Evolutionary conservation across 1,284 basidiomycete genomes (phyloP).

Genomic region (Ceratobasidium sp.): DNA sequence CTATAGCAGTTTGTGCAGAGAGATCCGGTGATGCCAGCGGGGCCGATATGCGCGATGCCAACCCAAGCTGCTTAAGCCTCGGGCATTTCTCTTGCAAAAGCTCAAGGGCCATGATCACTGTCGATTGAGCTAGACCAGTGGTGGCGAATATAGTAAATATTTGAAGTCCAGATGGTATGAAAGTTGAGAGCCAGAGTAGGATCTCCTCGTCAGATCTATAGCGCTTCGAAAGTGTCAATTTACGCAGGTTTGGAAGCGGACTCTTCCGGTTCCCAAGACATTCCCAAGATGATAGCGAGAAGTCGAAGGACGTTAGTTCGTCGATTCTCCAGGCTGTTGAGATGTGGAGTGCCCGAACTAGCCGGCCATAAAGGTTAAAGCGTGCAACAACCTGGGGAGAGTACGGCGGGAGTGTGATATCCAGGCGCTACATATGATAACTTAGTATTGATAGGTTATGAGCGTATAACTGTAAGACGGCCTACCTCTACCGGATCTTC

Average conservation of each 20-base stretch:
- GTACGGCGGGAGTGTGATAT: neutral
- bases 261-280: neutral
- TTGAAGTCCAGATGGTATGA: neutral
- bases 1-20: neutral
- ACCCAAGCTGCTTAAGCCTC: neutral
- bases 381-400: neutral
- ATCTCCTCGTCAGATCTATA: neutral
- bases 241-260: neutral
- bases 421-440: no score
- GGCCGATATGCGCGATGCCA: no score
- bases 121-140: neutral
- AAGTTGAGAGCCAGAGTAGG: neutral
- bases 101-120: neutral
- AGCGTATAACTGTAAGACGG: neutral
- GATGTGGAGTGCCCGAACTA: neutral
- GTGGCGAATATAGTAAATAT: no score
- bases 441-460: no score
- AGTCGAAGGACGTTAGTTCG: neutral
- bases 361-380: neutral
- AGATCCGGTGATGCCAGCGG: neutral
- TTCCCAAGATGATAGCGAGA: neutral
- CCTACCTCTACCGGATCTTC: neutral
- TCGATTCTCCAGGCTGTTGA: neutral
- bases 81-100: neutral
- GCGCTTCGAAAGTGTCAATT: neutral